Evolutionary conservation across 106 monocot genomes (phyloP).

Genomic region (Narthecium ossifragum): DNA sequence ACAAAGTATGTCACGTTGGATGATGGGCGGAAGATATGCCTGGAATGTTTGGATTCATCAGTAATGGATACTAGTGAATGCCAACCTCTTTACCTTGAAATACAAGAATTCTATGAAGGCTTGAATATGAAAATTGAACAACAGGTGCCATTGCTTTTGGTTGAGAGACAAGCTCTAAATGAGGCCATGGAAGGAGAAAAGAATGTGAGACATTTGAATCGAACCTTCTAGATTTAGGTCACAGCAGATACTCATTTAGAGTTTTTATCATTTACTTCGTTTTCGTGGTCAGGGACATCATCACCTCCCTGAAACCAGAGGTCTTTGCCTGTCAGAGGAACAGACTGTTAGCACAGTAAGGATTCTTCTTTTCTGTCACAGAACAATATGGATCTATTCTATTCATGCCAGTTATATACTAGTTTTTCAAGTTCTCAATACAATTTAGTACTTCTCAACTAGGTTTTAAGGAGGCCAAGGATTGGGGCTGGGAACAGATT

Average conservation of each 20-base stretch:
- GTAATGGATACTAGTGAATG: constrained; percentile 85
- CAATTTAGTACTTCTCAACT: too few species aligned
- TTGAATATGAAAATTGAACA: constrained; percentile 91
- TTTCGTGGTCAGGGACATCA: constrained; percentile 54
- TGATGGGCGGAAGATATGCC: constrained; percentile 84
- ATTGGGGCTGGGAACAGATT: constrained; percentile 58
- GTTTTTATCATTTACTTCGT: background rate
- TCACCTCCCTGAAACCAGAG: constrained; percentile 91
- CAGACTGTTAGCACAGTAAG: constrained; percentile 85
- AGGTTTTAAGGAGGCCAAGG: constrained; percentile 63
- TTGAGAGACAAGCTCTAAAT: constrained; percentile 84
- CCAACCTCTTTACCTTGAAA: constrained; percentile 83
- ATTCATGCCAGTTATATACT: too few species aligned
- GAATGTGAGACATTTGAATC: constrained; percentile 32
- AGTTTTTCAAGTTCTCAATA: too few species aligned
- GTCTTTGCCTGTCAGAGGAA: constrained; percentile 91
- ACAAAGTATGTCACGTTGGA: constrained; percentile 57
- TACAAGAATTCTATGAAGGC: constrained; percentile 88
- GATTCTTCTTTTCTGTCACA: background rate
- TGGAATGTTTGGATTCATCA: constrained; percentile 81
- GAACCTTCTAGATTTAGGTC: background rate
- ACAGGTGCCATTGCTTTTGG: constrained; percentile 77
- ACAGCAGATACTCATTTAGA: background rate
- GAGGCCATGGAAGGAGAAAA: constrained; percentile 96
- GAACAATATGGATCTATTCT: too few species aligned